A percentile compares a stretch with the other conserved stretches of the same genome.
Conservation (phyloP, 1,284 basidiomycete species). For the Fistulinella staudtii region DNA sequence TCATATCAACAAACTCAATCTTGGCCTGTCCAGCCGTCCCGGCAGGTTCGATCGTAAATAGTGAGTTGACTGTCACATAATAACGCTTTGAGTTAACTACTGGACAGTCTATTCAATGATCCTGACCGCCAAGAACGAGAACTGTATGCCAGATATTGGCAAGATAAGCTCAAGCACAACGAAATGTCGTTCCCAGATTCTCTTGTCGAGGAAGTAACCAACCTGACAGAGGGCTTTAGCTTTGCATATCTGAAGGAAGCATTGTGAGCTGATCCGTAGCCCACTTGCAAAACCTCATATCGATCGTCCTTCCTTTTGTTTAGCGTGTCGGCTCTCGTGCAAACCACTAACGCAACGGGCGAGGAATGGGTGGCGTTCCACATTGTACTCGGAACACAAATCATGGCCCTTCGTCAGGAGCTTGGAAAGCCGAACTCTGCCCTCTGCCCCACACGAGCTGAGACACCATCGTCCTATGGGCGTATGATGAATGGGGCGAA, state of each 20-base stretch:
- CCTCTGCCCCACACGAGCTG: neutral
- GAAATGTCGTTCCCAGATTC: constrained; percentile 62
- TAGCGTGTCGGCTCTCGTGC: constrained; percentile 63
- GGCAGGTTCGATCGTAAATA: constrained; percentile 84
- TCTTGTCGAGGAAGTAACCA: constrained; percentile 57
- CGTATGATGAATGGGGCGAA: no score
- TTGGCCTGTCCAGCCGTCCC: constrained; percentile 68
- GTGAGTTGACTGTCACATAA: constrained; percentile 39
- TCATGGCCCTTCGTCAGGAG: constrained; percentile 57
- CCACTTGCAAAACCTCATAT: neutral
- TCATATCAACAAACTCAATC: constrained; percentile 75
- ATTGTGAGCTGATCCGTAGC: constrained; percentile 52
- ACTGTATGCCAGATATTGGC: constrained; percentile 74
- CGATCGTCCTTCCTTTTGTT: constrained; percentile 3
- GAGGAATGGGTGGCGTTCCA: constrained; percentile 49
- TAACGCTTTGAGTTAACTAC: constrained; percentile 1
- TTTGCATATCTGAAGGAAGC: constrained; percentile 84
- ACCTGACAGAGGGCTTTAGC: constrained; percentile 61
- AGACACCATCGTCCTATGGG: no score
- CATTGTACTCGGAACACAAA: constrained; percentile 49
- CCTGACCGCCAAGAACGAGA: constrained; percentile 60
- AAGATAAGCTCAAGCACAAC: constrained; percentile 63
- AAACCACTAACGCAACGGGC: constrained; percentile 46
- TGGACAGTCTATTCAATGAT: constrained; percentile 57
- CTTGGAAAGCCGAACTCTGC: constrained; percentile 38